A percentile compares a stretch with the other conserved stretches of the same genome.
Conservation (phyloP, 768 basidiomycete genomes). For the Tricholoma flavovirens region DNA sequence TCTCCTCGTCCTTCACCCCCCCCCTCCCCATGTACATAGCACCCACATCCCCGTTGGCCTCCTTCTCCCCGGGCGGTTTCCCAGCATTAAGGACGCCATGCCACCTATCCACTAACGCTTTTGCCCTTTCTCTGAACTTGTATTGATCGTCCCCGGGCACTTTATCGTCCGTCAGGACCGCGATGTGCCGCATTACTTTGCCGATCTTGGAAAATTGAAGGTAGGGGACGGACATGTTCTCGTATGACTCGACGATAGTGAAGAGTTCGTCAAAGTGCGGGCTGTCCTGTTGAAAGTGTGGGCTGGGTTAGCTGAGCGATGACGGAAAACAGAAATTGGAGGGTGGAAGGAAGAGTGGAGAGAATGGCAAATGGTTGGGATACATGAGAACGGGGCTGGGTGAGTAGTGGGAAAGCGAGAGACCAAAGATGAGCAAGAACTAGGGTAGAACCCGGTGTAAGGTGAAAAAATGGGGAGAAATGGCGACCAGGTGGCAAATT, state of each 20-base stretch:
- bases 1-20: neutral
- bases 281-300: slow-evolving; percentile 52
- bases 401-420: too few relatives aligned
- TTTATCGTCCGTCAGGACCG: slow-evolving; percentile 37
- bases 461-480: too few relatives aligned
- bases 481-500: too few relatives aligned
- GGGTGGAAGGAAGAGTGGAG: neutral
- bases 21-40: neutral
- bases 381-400: too few relatives aligned
- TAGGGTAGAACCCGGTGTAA: too few relatives aligned
- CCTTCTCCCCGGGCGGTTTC: slow-evolving; percentile 11
- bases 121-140: slow-evolving; percentile 58
- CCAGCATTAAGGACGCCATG: slow-evolving; percentile 34
- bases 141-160: slow-evolving; percentile 52
- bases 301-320: neutral
- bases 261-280: slow-evolving; percentile 59
- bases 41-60: slow-evolving; percentile 3
- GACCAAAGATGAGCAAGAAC: too few relatives aligned
- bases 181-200: slow-evolving; percentile 79
- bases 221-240: slow-evolving; percentile 65
- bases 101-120: slow-evolving; percentile 59
- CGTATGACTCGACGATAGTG: slow-evolving; percentile 62
- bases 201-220: slow-evolving; percentile 71
- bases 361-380: too few relatives aligned
- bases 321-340: neutral